A percentile compares a stretch with the other conserved stretches of the same genome.
These are phyloP conservation scores for Epichloe sp. DNA, from an alignment of 2,329 filamentous ascomycete species.

Conservation along the genomic window DNA sequence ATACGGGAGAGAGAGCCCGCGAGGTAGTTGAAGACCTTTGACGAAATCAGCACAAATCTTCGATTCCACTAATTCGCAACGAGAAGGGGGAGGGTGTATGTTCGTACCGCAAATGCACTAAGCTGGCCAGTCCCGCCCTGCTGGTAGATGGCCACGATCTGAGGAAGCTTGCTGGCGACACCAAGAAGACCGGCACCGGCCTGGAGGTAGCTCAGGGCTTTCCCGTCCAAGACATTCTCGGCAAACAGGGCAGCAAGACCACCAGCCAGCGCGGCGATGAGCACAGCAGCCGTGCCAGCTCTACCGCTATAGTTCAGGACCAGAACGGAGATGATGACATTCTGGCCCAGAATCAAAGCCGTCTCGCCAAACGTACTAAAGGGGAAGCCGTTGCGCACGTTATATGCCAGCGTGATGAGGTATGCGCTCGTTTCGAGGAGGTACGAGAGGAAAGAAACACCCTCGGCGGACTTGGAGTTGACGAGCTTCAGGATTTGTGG, in stretches of 20 bases:
- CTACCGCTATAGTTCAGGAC: slow-evolving; percentile 74
- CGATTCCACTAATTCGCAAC: not conserved
- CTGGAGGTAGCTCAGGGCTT: slow-evolving; percentile 62
- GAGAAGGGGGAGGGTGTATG: not conserved
- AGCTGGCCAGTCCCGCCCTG: slow-evolving; percentile 88
- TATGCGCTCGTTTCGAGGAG: slow-evolving; percentile 81
- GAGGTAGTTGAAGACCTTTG: slow-evolving; percentile 94
- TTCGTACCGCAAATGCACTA: slow-evolving; percentile 83
- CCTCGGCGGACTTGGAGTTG: slow-evolving; percentile 64
- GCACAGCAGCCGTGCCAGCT: slow-evolving; percentile 54
- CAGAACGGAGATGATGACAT: slow-evolving; percentile 75
- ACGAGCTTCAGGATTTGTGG: slow-evolving; percentile 92
- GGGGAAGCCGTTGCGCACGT: slow-evolving; percentile 72
- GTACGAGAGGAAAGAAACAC: slow-evolving; percentile 82
- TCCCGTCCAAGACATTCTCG: slow-evolving; percentile 49
- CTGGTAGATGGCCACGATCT: slow-evolving; percentile 76
- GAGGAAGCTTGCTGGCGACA: slow-evolving; percentile 83
- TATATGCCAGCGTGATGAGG: slow-evolving; percentile 85
- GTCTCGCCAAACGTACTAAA: slow-evolving; percentile 97
- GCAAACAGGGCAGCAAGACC: slow-evolving; percentile 59
- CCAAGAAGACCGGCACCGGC: slow-evolving; percentile 71
- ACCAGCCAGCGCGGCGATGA: slow-evolving; percentile 63
- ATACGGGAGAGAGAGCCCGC: slow-evolving; percentile 84
- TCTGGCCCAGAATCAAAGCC: slow-evolving; percentile 81
- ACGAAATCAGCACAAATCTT: not conserved